Percentiles rank a stretch among this genome's conserved stretches.
Conservation (phyloP, 2,329 filamentous ascomycete species). For the Fusarium nematophilum region DNA sequence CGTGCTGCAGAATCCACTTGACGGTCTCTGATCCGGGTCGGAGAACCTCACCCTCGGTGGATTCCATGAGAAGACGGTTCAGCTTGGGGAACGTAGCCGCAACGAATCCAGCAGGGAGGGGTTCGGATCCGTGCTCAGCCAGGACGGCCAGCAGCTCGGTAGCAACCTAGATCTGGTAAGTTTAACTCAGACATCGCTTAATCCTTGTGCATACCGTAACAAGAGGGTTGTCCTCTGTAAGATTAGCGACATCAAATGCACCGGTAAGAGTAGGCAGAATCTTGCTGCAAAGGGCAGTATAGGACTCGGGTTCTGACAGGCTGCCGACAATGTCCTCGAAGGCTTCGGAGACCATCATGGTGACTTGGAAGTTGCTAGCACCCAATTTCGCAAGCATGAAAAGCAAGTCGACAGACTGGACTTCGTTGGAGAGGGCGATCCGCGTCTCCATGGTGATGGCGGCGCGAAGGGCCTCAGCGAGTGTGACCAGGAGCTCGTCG, state of each 20-base stretch:
- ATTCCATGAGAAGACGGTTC: slow-evolving; percentile 82
- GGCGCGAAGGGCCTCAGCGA: slow-evolving; percentile 87
- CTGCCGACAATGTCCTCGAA: slow-evolving; percentile 87
- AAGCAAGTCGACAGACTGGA: slow-evolving; percentile 82
- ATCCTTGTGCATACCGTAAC: slow-evolving; percentile 68
- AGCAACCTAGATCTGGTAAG: slow-evolving; percentile 67
- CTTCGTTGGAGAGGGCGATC: slow-evolving; percentile 77
- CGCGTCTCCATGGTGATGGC: slow-evolving; percentile 83
- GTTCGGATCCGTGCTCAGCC: slow-evolving; percentile 83
- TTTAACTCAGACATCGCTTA: background rate
- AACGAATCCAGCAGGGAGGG: slow-evolving; percentile 88
- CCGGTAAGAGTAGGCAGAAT: slow-evolving; percentile 88
- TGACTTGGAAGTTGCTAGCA: slow-evolving; percentile 90
- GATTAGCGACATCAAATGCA: slow-evolving; percentile 86
- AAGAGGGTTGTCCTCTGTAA: slow-evolving; percentile 86
- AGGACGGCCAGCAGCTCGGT: slow-evolving; percentile 86
- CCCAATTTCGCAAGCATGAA: slow-evolving; percentile 92
- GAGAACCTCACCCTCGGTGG: slow-evolving; percentile 87
- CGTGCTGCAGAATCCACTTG: slow-evolving; percentile 90
- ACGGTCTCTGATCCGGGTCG: slow-evolving; percentile 87
- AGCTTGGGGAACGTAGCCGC: slow-evolving; percentile 88
- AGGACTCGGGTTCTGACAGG: slow-evolving; percentile 75
- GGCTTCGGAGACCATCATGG: slow-evolving; percentile 86
- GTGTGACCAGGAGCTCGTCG: slow-evolving; percentile 90
- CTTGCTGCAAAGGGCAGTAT: slow-evolving; percentile 83